These are phyloP conservation scores for Fusarium chlamydosporum DNA, from an alignment of 2,329 filamentous ascomycete genomes.

Conservation along the genomic window DNA sequence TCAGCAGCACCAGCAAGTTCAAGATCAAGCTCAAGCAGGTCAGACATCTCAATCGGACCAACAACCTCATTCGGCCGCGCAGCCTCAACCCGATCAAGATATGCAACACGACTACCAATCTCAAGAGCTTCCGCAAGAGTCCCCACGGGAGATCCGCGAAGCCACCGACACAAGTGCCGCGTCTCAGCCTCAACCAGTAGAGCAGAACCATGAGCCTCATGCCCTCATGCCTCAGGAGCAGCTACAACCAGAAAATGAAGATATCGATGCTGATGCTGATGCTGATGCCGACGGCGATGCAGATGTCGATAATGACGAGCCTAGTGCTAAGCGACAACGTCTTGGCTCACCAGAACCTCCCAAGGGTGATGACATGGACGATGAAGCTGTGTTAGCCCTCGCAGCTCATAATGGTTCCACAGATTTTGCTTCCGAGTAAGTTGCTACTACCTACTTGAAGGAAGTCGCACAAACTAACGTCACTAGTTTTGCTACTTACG, in stretches of 20 bases:
- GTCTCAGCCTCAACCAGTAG: conserved; percentile 21
- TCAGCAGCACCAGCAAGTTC: conserved; percentile 4
- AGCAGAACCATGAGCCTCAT: conserved; percentile 22
- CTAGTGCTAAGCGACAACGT: conserved; percentile 59
- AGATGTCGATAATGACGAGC: conserved; percentile 57
- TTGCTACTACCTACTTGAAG: not conserved
- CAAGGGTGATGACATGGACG: conserved; percentile 59
- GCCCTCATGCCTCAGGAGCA: conserved; percentile 19
- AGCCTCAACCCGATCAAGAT: conserved; percentile 9
- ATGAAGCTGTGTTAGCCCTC: conserved; percentile 65
- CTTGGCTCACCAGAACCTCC: conserved; percentile 52
- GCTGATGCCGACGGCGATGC: conserved; percentile 52
- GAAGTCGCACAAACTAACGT: conserved; percentile 16
- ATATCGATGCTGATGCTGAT: conserved; percentile 53
- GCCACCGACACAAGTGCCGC: conserved; percentile 9
- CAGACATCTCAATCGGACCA: conserved; percentile 24
- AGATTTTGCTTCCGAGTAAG: conserved; percentile 63
- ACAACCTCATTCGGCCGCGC: conserved; percentile 15
- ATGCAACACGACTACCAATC: conserved; percentile 9
- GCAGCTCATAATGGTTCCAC: conserved; percentile 59
- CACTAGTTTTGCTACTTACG: conserved; percentile 58
- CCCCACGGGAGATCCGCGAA: conserved; percentile 30
- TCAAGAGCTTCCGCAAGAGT: conserved; percentile 21
- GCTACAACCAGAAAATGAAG: conserved; percentile 30
- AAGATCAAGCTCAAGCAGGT: conserved; percentile 1